Evolutionary conservation across 176 grass and related monocot species (phyloP).

Genomic region (Poa annua): DNA sequence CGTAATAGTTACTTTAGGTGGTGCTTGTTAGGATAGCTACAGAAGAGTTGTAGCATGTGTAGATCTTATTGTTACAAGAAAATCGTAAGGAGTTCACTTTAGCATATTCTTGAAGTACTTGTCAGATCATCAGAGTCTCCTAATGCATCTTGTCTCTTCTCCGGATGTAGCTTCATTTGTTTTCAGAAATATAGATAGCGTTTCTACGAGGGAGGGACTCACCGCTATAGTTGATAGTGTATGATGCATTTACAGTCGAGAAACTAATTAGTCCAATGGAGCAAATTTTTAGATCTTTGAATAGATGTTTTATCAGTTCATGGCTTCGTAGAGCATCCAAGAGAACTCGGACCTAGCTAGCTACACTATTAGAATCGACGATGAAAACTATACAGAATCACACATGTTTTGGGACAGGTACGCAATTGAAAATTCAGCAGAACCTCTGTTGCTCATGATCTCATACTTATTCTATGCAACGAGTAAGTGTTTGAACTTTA

Average conservation of each 20-base stretch:
- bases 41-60: not conserved
- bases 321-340: not conserved
- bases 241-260: not conserved
- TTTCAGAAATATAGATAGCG: not conserved
- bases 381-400: not conserved
- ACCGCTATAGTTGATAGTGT: not conserved
- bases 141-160: not conserved
- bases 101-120: not conserved
- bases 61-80: not conserved
- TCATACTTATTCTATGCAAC: not conserved
- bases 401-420: not conserved
- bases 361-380: not conserved
- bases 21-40: conserved; percentile 7
- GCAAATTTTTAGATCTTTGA: not conserved
- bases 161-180: not conserved
- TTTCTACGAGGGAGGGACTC: not conserved
- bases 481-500: not conserved
- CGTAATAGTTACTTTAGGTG: not conserved
- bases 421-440: not conserved
- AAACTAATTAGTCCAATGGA: not conserved
- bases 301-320: not conserved
- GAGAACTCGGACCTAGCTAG: not conserved
- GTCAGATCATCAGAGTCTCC: not conserved
- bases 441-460: not conserved
- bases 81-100: not conserved